Base-by-base conservation (phyloP, 164 flowering plant species). In the Nymphaea thermarum region DNA sequence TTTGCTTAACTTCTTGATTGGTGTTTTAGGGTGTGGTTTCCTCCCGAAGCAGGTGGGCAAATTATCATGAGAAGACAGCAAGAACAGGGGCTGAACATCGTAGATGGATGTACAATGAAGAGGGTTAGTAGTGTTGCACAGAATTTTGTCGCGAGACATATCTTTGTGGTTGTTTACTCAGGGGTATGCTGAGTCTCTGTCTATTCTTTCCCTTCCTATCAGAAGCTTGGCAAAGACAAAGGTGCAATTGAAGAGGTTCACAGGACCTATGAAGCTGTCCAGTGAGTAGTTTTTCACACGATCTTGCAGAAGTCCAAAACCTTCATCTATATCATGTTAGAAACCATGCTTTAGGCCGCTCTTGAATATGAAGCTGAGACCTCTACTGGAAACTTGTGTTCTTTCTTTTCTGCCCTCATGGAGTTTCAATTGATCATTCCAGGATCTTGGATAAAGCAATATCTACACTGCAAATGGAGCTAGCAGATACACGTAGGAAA, bases 401-500 rank as follows among this genome's bases (percentile, higher is more conserved):
- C 57, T 7, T 51, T 51, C 15, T 10, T 5, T 5, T 45, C 53
- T 45, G 5, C 53, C 5, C 5, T 10, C 11, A 5, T 0, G 0
- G 3, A 3, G 12, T 15, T 51, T 3, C 14, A 15, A 3, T 51
- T 51, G 55, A 76, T 67, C 68, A 70, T 68, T 59, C 44, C 75
- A 93, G 97, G 70, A 75, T 87, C 41, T 75, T 89, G 59, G 98
- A 87, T 77, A 87, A 87, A 81, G 76, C 95, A 1, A 79, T 93
- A 62, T 78, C 90, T 1, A 77, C 76, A 81, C 87, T 93, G 70
- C 91, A 89, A 75, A 90, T 85, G 96, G 87, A 89, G 72, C 65
- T 90, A 71, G 83, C 93, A n/a, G 92, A 87, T 0, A 60, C 82
- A n/a, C 71, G 88, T 68, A 86, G 78, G 66, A 71, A 82, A 43